Evolutionary conservation across 2,329 filamentous ascomycete species (phyloP).

Genomic region (Penicillium sp.): DNA sequence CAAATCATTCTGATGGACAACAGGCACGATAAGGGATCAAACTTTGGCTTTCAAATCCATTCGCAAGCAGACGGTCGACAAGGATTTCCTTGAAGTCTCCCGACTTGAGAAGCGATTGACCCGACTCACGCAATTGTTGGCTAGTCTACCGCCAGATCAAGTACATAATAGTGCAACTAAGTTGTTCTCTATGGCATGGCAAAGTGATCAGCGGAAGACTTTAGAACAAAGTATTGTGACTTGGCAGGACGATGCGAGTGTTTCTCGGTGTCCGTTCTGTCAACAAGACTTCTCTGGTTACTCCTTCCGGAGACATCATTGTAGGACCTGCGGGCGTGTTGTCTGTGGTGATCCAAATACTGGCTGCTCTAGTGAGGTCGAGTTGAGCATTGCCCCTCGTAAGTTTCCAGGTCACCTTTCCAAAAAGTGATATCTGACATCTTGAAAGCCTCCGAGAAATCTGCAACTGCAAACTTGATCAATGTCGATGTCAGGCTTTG

Average conservation of each 20-base stretch:
- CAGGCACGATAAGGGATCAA: slow-evolving; percentile 66
- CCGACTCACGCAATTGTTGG: slow-evolving; percentile 80
- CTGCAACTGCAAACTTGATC: slow-evolving; percentile 51
- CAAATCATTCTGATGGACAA: slow-evolving; percentile 5
- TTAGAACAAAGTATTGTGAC: slow-evolving; percentile 90
- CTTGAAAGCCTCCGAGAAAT: slow-evolving; percentile 46
- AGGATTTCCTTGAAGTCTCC: slow-evolving; percentile 81
- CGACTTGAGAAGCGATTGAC: slow-evolving; percentile 88
- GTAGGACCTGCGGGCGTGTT: slow-evolving; percentile 86
- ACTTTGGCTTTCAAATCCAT: slow-evolving; percentile 67
- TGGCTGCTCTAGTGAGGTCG: slow-evolving; percentile 79
- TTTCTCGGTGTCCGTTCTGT: slow-evolving; percentile 84
- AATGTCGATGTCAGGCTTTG: slow-evolving; percentile 87
- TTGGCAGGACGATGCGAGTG: slow-evolving; percentile 87
- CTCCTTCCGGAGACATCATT: slow-evolving; percentile 91
- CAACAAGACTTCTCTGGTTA: slow-evolving; percentile 94
- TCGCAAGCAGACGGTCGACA: slow-evolving; percentile 76
- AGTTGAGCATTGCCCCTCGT: slow-evolving; percentile 70
- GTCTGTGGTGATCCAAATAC: slow-evolving; percentile 88
- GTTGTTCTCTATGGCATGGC: slow-evolving; percentile 57
- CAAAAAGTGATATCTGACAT: slow-evolving; percentile 32
- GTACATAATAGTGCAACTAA: slow-evolving; percentile 50
- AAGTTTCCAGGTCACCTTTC: slow-evolving; percentile 33
- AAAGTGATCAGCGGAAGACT: slow-evolving; percentile 72
- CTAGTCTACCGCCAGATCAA: slow-evolving; percentile 69